These are phyloP conservation scores for Annulohypoxylon truncatum DNA, from an alignment of 2,329 filamentous ascomycete species.

Conservation along the genomic window DNA sequence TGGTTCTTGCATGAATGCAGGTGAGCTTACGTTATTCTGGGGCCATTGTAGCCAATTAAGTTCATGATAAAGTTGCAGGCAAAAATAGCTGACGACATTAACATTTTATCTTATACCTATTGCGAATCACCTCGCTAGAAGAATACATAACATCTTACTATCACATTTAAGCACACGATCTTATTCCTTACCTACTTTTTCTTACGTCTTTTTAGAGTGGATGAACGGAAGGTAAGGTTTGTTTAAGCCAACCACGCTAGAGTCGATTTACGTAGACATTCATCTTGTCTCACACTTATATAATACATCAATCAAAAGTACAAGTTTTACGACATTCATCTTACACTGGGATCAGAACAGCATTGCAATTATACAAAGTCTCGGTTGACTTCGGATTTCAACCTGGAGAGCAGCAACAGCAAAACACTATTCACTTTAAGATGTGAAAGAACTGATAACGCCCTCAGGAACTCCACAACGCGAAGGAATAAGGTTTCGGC, in stretches of 20 bases:
- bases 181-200: slow-evolving; percentile 10
- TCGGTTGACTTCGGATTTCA: not conserved
- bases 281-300: not conserved
- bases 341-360: not conserved
- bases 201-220: not conserved
- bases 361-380: not conserved
- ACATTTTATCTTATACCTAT: slow-evolving; percentile 12
- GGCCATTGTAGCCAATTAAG: not conserved
- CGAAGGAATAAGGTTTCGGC: slow-evolving; percentile 2
- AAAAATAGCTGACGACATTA: slow-evolving; percentile 17
- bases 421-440: not conserved
- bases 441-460: not conserved
- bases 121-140: slow-evolving; percentile 14
- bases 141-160: slow-evolving; percentile 21
- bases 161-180: slow-evolving; percentile 13
- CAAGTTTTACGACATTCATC: not conserved
- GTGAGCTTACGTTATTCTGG: slow-evolving; percentile 24
- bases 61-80: slow-evolving; percentile 8
- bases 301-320: not conserved
- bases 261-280: not conserved
- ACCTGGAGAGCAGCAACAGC: not conserved
- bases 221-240: slow-evolving; percentile 1
- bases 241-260: not conserved
- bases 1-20: slow-evolving; percentile 22
- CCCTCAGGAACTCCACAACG: not conserved